Evolutionary conservation across 768 basidiomycete species (phyloP), one percentile per base, ranked within the genome.

Genomic region (Dentipellis sp.): DNA sequence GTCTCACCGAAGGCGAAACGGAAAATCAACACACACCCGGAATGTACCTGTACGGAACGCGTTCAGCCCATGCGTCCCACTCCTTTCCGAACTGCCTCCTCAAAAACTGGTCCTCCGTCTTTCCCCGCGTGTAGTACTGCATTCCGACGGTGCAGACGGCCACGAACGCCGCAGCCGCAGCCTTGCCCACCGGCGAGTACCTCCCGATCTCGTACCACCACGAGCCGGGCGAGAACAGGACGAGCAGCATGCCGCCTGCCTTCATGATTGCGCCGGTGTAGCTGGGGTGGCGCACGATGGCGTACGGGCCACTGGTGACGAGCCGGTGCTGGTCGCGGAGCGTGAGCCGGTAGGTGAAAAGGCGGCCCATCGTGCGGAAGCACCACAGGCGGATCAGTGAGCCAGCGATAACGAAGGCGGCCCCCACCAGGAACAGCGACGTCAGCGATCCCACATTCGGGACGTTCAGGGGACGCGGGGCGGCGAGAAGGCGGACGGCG

Each of bases 221-320:
- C n/a, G 11, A 22, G 8, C 38, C 38, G 14, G 21, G 11, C 6
- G 12, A 7, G 12, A 53, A 39, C 38, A 9, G 8, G 8, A 12
- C 12, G 12, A 19, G 16, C 14, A 36, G 7, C 19, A 53, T 8
- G 22, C 52, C 52, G 34, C 8, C 6, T 1, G 29, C 14, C 21
- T 37, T 21, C 3, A 53, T 11, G 8, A 40, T 21, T 7, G n/a
- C 9, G 52, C 21, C 40, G 21, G 57, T 58, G 57, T 61, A 61
- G 57, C 54, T 52, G n/a, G 51, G 51, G 36, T 52, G 51, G 17
- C 51, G 51, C 12, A 52, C 51, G 36, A 36, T 10, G 12, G 51
- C 34, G 35, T 52, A 52, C 36, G 51, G 51, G 16, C 51, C 51
- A 35, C 34, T 36, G 34, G 29, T 35, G n/a, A 52, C 34, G 35